A percentile compares a stretch with the other conserved stretches of the same genome.
Conservation (phyloP, 1,284 basidiomycete genomes). For the Papiliotrema nemorosa region DNA sequence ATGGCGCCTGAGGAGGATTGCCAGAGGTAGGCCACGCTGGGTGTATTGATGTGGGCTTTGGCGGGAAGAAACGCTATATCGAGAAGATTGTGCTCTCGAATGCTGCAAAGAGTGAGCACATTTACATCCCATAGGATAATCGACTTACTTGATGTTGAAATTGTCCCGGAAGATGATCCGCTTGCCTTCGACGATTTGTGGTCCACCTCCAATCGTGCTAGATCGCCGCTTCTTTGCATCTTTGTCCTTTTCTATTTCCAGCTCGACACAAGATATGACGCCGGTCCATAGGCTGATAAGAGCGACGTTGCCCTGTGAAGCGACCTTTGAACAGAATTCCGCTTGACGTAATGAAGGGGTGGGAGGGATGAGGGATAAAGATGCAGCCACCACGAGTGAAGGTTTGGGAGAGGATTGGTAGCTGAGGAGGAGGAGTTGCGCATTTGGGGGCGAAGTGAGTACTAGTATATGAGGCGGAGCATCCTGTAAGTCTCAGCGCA, state of each 20-base stretch:
- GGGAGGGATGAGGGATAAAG: constrained; percentile 30
- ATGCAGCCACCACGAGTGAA: constrained; percentile 31
- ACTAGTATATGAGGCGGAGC: constrained; percentile 42
- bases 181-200: constrained; percentile 12
- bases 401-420: constrained; percentile 16
- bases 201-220: constrained; percentile 7
- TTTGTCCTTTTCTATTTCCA: constrained; percentile 40
- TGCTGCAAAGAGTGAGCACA: constrained; percentile 48
- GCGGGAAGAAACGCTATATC: constrained; percentile 63
- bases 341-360: constrained; percentile 37
- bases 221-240: constrained; percentile 26
- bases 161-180: constrained; percentile 35
- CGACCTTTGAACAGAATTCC: constrained; percentile 45
- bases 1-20: constrained; percentile 49
- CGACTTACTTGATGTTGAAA: constrained; percentile 49
- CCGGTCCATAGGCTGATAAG: constrained; percentile 47
- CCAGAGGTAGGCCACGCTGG: constrained; percentile 61
- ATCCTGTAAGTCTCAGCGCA: constrained; percentile 18
- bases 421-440: constrained; percentile 39
- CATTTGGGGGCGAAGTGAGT: constrained; percentile 40
- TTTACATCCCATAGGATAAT: constrained; percentile 1
- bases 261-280: constrained; percentile 41
- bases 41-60: constrained; percentile 46
- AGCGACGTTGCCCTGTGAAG: constrained; percentile 27
- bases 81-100: constrained; percentile 71